Percentiles rank a stretch among this genome's conserved stretches.
Conservation (phyloP, 306 rosid genomes). For the Gastrolobium bilobum region DNA sequence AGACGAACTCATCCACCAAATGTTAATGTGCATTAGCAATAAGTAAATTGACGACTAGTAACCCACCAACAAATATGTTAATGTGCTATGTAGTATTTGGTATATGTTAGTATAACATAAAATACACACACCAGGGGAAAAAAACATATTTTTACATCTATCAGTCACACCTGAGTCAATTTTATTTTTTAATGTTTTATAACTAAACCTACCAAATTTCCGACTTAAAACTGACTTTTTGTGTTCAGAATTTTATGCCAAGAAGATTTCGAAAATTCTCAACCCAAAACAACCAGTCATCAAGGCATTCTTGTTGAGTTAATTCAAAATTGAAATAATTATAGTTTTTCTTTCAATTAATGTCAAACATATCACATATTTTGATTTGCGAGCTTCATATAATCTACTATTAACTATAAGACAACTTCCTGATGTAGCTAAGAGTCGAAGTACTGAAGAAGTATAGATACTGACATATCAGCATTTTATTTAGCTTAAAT, state of each 20-base stretch:
- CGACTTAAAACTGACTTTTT: neutral
- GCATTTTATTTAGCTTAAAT: neutral
- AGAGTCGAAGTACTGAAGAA: neutral
- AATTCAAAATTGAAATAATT: too few species aligned
- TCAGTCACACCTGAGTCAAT: neutral
- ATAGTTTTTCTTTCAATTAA: neutral
- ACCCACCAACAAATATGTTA: neutral
- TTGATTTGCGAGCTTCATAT: neutral
- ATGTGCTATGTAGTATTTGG: neutral
- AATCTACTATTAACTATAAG: neutral
- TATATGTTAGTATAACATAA: neutral
- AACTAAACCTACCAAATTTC: neutral
- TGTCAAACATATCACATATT: neutral
- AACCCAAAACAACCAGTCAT: neutral
- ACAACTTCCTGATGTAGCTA: neutral
- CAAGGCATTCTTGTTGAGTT: too few species aligned
- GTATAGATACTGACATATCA: neutral
- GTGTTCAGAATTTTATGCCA: neutral
- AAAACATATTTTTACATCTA: neutral
- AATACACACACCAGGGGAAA: neutral
- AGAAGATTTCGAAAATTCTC: neutral
- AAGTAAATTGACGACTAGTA: neutral
- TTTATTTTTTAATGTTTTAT: neutral
- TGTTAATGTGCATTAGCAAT: neutral
- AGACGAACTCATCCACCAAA: neutral